These are phyloP conservation scores for Solanum neorickii DNA, from an alignment of 257 asterid genomes.

Conservation along the genomic window DNA sequence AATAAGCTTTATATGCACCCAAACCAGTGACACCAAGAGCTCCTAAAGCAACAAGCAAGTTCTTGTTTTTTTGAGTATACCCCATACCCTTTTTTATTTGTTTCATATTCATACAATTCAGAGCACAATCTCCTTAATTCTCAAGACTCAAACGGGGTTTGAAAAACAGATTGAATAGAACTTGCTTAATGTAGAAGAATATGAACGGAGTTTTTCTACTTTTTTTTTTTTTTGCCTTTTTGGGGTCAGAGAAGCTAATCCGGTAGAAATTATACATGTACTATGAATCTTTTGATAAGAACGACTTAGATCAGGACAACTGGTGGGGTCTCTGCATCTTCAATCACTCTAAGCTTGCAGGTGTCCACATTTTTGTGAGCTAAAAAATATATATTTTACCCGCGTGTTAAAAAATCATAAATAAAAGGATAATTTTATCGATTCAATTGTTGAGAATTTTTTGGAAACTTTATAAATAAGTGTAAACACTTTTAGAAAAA, in stretches of 20 bases:
- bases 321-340: background rate
- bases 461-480: no score
- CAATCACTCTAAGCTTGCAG: background rate
- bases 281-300: background rate
- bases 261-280: background rate
- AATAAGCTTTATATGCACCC: constrained; percentile 37
- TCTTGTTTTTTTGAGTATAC: constrained; percentile 23
- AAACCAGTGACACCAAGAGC: constrained; percentile 43
- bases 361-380: background rate
- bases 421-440: no score
- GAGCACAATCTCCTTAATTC: background rate
- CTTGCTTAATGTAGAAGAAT: background rate
- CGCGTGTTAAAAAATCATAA: no score
- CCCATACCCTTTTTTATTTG: constrained; percentile 15
- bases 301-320: background rate
- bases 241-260: background rate
- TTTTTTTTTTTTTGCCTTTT: background rate
- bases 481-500: rapidly evolving
- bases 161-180: background rate
- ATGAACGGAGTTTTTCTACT: background rate
- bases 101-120: constrained; percentile 26
- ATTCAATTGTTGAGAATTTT: no score
- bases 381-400: no score
- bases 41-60: constrained; percentile 29
- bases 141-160: background rate